These are phyloP conservation scores for Citeromyces nyonsensis DNA, from an alignment of 805 yeast species.

Conservation along the genomic window DNA sequence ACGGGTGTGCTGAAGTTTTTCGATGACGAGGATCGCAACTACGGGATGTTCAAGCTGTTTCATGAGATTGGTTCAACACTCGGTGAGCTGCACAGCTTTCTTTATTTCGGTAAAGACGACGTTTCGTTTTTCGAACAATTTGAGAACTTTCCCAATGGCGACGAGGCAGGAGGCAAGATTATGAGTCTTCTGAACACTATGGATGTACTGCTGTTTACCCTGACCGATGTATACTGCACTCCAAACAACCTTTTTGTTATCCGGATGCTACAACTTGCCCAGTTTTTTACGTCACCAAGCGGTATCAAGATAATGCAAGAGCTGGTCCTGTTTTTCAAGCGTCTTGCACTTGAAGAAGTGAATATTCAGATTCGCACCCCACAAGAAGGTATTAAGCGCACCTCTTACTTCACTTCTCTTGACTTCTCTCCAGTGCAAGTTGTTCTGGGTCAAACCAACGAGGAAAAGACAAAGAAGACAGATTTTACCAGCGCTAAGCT, in stretches of 20 bases:
- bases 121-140: conserved; percentile 21
- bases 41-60: conserved; percentile 18
- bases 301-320: conserved; percentile 24
- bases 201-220: conserved; percentile 29
- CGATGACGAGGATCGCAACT: conserved; percentile 37
- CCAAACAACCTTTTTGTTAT: conserved; percentile 32
- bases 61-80: conserved; percentile 6
- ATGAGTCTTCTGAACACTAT: conserved; percentile 20
- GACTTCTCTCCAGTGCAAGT: conserved; percentile 25
- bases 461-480: conserved; percentile 15
- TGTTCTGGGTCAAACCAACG: conserved; percentile 23
- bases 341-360: conserved; percentile 44
- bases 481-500: conserved; percentile 39
- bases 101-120: conserved; percentile 11
- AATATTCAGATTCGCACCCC: conserved; percentile 33
- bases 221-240: conserved; percentile 41
- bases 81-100: conserved; percentile 9
- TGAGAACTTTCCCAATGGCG: conserved; percentile 10
- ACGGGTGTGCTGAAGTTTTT: conserved; percentile 38
- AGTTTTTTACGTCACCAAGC: conserved; percentile 20
- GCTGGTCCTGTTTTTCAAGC: conserved; percentile 28
- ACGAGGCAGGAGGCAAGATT: conserved; percentile 14
- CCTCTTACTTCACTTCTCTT: conserved; percentile 18
- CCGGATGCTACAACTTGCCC: conserved; percentile 23
- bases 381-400: conserved; percentile 23